phyloP scores from a whole-genome alignment of 805 yeast species.

The Metschnikowia anglica region DNA sequence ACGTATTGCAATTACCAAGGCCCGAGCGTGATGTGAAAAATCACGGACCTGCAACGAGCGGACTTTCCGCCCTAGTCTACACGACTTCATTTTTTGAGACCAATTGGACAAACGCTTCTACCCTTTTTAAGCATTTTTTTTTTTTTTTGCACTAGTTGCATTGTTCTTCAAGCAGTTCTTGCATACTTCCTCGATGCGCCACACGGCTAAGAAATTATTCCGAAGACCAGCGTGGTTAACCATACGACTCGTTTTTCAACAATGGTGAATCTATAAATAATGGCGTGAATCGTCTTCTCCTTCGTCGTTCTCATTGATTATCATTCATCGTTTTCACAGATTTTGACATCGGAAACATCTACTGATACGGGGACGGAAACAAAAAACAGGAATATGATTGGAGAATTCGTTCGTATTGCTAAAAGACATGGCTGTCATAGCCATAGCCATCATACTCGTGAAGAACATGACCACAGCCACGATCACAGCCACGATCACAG shows the following conservation, averaged over 20 bases:
- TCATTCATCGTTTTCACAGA: neutral
- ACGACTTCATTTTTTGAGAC: neutral
- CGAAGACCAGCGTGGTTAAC: slow-evolving; percentile 1
- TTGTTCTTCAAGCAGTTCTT: slow-evolving; percentile 2
- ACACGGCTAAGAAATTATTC: slow-evolving; percentile 3
- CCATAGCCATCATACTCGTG: neutral
- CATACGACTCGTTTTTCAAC: neutral
- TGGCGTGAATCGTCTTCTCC: neutral
- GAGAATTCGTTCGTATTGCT: slow-evolving; percentile 1
- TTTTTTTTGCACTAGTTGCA: slow-evolving; percentile 1
- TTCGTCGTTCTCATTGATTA: neutral
- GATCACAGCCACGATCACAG: slow-evolving; percentile 16
- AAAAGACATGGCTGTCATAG: slow-evolving; percentile 9
- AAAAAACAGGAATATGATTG: neutral
- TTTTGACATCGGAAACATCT: too few species aligned
- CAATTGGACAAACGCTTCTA: neutral
- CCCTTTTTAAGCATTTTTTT: neutral
- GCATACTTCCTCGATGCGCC: neutral
- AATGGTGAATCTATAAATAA: neutral
- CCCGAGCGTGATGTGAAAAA: too few species aligned
- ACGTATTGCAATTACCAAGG: too few species aligned
- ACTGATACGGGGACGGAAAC: neutral
- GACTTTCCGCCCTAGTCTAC: neutral
- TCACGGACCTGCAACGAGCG: too few species aligned
- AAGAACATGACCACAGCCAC: slow-evolving; percentile 5